Evolutionary conservation across 2,329 filamentous ascomycete species (phyloP).

Genomic region (Aspergillus nomiae): DNA sequence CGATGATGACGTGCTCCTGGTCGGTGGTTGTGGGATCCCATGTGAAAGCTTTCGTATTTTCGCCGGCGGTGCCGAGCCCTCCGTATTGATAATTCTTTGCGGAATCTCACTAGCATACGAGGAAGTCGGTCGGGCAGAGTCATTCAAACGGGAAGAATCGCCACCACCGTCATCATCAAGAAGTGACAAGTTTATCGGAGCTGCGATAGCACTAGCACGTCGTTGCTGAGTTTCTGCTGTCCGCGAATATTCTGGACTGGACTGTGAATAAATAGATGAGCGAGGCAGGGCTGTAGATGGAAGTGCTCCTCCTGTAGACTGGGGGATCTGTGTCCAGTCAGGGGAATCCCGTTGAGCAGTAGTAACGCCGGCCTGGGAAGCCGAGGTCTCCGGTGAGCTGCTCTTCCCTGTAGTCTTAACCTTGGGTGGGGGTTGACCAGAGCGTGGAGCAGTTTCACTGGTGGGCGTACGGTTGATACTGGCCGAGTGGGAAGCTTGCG

Average conservation of each 20-base stretch:
- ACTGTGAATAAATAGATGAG: conserved; percentile 51
- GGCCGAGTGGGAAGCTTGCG: conserved; percentile 42
- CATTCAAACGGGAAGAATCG: conserved; percentile 35
- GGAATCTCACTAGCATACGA: conserved; percentile 29
- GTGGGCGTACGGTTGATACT: conserved; percentile 36
- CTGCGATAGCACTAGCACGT: conserved; percentile 37
- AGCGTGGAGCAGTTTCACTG: conserved; percentile 30
- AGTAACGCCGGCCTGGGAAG: conserved; percentile 29
- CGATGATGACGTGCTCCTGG: conserved; percentile 33
- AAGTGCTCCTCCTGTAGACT: conserved; percentile 22
- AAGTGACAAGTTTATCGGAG: conserved; percentile 58
- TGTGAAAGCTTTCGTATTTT: conserved; percentile 43
- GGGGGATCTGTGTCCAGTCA: conserved; percentile 41
- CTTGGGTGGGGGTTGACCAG: conserved; percentile 31
- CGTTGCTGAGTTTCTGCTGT: conserved; percentile 38
- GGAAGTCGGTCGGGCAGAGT: conserved; percentile 20
- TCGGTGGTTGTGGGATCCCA: conserved; percentile 28
- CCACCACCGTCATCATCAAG: conserved; percentile 59
- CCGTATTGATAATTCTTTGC: conserved; percentile 30
- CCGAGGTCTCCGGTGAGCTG: conserved; percentile 37
- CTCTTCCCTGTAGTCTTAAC: conserved; percentile 34
- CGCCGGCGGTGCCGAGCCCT: conserved; percentile 36
- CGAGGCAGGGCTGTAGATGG: conserved; percentile 26
- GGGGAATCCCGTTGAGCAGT: conserved; percentile 31
- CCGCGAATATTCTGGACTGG: conserved; percentile 55